Conservation (phyloP, 257 asterid species). For the Solanum lignicaule region DNA sequence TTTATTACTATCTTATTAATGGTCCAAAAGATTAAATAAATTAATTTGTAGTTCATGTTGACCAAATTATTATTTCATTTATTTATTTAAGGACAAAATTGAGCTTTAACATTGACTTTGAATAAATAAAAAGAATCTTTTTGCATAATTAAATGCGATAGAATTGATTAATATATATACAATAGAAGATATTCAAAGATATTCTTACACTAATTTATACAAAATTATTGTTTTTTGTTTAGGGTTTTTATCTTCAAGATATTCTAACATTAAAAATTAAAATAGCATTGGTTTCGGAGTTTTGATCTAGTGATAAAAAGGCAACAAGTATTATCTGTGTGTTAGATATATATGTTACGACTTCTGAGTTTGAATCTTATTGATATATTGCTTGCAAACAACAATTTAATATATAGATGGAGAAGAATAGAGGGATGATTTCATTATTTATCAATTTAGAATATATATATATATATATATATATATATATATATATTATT, state of each 20-base stretch:
- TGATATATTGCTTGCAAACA: background rate
- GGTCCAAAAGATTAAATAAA: background rate
- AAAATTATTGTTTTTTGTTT: background rate
- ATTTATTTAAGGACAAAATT: background rate
- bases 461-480: no score
- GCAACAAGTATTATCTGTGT: rapidly evolving
- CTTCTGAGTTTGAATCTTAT: rapidly evolving
- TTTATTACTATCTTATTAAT: background rate
- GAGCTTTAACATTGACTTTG: background rate
- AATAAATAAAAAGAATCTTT: background rate
- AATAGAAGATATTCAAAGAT: background rate
- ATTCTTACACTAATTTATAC: background rate
- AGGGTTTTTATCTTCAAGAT: background rate
- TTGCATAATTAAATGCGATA: background rate
- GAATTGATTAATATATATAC: background rate
- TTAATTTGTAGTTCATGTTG: background rate
- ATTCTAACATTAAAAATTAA: background rate
- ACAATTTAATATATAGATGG: background rate
- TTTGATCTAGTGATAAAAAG: background rate
- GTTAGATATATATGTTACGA: background rate
- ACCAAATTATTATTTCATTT: background rate
- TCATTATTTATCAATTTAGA: background rate
- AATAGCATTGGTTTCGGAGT: background rate
- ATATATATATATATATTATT: background rate
- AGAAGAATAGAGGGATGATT: background rate